phyloP scores from a whole-genome alignment of 495 filamentous ascomycete species.

The Neohortaea acidophila region DNA sequence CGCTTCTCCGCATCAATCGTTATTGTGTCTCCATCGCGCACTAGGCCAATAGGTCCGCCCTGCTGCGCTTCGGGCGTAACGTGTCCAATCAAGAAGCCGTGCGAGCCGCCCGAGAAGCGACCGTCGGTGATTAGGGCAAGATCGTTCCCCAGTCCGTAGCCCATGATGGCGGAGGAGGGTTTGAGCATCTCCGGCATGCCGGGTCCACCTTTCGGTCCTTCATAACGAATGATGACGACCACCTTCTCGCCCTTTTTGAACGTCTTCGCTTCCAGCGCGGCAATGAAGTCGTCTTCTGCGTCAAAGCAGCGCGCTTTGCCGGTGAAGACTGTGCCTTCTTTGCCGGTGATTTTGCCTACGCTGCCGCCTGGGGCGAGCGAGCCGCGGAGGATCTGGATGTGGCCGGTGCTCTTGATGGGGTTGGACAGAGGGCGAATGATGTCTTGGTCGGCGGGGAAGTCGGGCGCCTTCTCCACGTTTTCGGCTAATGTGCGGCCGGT shows the following conservation, averaged over 20 bases:
- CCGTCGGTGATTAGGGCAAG: conserved; percentile 70
- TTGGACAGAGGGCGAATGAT: conserved; percentile 85
- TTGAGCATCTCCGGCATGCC: conserved; percentile 98
- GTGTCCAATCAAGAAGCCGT: conserved; percentile 68
- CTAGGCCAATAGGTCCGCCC: conserved; percentile 54
- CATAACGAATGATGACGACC: conserved; percentile 94
- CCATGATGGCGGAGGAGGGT: conserved; percentile 73
- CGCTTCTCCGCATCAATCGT: conserved; percentile 56
- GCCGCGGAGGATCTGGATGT: conserved; percentile 93
- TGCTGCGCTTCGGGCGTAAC: conserved; percentile 57
- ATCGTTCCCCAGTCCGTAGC: conserved; percentile 66
- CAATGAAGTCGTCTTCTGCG: conserved; percentile 34
- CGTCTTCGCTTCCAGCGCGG: conserved; percentile 41
- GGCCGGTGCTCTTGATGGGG: conserved; percentile 86
- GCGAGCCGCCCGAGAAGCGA: conserved; percentile 59
- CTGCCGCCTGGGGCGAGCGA: conserved; percentile 78
- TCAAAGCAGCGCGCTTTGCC: conserved; percentile 84
- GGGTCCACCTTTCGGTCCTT: conserved; percentile 87
- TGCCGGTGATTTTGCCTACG: conserved; percentile 97
- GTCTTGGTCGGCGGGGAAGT: conserved; percentile 69
- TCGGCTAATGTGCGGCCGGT: conserved; percentile 87
- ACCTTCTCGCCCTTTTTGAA: conserved; percentile 96
- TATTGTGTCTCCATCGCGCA: conserved; percentile 52
- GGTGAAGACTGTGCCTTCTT: conserved; percentile 79
- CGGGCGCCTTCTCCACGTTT: conserved; percentile 64